Percentiles rank a stretch among this genome's conserved stretches.
These are phyloP conservation scores for Metschnikowia peoriensis DNA, from an alignment of 805 yeast species.

Conservation along the genomic window DNA sequence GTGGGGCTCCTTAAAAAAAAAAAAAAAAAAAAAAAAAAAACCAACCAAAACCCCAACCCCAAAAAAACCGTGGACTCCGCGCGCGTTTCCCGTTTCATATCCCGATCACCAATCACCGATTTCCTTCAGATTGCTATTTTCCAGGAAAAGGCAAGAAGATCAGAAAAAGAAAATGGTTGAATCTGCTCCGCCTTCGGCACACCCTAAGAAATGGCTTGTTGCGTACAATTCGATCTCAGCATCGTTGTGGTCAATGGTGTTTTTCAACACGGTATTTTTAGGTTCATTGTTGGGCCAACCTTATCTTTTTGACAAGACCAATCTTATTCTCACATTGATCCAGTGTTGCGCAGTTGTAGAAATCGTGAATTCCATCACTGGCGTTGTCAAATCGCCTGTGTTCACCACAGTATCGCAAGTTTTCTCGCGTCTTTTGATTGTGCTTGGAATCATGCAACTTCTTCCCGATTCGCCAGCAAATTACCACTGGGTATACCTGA, in stretches of 20 bases:
- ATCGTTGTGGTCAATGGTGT: constrained; percentile 41
- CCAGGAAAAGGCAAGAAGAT: too few relatives aligned
- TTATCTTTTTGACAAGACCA: constrained; percentile 57
- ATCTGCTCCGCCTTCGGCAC: constrained; percentile 5
- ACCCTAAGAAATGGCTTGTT: constrained; percentile 37
- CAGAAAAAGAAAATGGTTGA: not conserved
- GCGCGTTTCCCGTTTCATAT: too few relatives aligned
- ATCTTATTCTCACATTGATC: constrained; percentile 55
- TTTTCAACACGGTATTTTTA: constrained; percentile 39
- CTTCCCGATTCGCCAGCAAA: constrained; percentile 73
- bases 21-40: not conserved
- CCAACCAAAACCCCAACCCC: too few relatives aligned
- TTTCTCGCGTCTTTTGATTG: constrained; percentile 76
- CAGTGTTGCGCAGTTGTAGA: constrained; percentile 83
- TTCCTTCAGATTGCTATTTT: too few relatives aligned
- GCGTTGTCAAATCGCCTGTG: constrained; percentile 82
- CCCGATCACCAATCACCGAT: too few relatives aligned
- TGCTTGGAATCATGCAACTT: constrained; percentile 74
- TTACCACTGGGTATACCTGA: constrained; percentile 55
- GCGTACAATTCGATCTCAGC: constrained; percentile 43
- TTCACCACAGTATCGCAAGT: constrained; percentile 87
- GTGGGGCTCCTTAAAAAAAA: not conserved
- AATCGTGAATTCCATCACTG: constrained; percentile 71
- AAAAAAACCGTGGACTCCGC: too few relatives aligned
- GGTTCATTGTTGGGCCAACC: constrained; percentile 57